Conservation (phyloP, 2,329 filamentous ascomycete genomes). For the Rugonectria rugulosa region DNA sequence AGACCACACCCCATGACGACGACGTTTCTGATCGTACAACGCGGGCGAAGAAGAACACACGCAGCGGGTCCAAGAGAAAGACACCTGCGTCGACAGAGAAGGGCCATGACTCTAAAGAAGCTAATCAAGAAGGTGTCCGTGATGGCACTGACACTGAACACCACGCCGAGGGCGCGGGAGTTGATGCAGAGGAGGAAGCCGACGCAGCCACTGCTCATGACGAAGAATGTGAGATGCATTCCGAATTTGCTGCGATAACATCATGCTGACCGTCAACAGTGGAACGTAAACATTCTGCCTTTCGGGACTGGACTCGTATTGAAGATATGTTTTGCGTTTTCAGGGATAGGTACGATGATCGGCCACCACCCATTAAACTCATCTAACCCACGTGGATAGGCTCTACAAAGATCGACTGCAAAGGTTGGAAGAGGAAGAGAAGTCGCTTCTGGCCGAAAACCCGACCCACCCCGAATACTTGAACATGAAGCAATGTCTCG, state of each 20-base stretch:
- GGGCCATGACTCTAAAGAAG: conserved; percentile 44
- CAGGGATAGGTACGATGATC: conserved; percentile 71
- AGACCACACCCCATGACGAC: conserved; percentile 40
- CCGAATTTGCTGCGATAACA: conserved; percentile 5
- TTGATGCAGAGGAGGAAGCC: conserved; percentile 66
- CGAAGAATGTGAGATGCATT: conserved; percentile 63
- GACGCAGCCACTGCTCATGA: conserved; percentile 67
- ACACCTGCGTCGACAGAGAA: conserved; percentile 38
- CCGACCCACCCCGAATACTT: conserved; percentile 92
- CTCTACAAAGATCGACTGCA: conserved; percentile 89
- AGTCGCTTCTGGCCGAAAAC: conserved; percentile 63
- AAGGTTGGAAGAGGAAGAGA: conserved; percentile 76
- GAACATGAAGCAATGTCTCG: conserved; percentile 86
- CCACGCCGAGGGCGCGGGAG: conserved; percentile 62
- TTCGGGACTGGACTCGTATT: conserved; percentile 79
- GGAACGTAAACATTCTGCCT: conserved; percentile 79
- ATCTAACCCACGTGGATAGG: too few species aligned
- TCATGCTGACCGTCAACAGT: conserved; percentile 57
- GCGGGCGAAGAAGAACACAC: conserved; percentile 51
- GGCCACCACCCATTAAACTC: too few species aligned
- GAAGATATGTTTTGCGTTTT: conserved; percentile 90
- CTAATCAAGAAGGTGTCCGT: conserved; percentile 42
- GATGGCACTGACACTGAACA: conserved; percentile 53
- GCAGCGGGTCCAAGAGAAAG: conserved; percentile 51
- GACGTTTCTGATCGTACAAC: conserved; percentile 44